Evolutionary conservation across 176 grass and related monocot genomes (phyloP), one percentile per base, ranked within the genome.

Genomic region (Hsuehochloa calcarea): DNA sequence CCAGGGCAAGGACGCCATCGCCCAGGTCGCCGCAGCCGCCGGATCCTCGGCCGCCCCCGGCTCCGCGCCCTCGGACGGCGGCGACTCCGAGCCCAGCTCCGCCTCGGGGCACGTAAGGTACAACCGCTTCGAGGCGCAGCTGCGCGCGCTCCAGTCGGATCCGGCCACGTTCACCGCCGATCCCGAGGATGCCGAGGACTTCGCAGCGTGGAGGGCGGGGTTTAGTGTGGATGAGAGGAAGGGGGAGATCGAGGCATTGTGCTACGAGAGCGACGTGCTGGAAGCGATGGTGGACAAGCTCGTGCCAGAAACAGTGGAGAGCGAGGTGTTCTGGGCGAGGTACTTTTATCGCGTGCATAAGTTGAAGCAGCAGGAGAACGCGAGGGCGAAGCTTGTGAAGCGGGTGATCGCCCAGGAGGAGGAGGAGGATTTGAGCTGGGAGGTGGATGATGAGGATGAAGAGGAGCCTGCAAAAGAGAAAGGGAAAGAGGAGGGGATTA

Each of bases 371-470:
- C 89, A 90, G 49, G 93, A 99, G 81, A 93, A 96, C 14, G 90
- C 93, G 6, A 89, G 96, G 74, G 85, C 86, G 3, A 88, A 92
- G 78, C 96, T 99, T 15, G 96, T 99, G 63, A 95, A 92, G 73
- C 85, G 93, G 20, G 93, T 88, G 20, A 92, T 94, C 17, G 83
- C 88, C 2, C 83, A 69, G 70, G 96, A 94, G 52, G 91, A 92
- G 26, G 95, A 98, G 17, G 96, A 98, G 84, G 96, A 96, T 67
- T 74, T 95, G 80, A 95, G 89, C 74, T 93, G 96, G 93, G 93
- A 93, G 16, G 86, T 93, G 59, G 90, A 86, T 49, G 89, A 95
- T 11, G 91, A 90, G 29, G 72, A 83, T 0, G 77, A 92, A 20
- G 90, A 88, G 27, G 80, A 87, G 29, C 82, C 75, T 16, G 45